Evolutionary conservation across 139 green algal species (phyloP), one percentile per base, ranked within the genome.

Genomic region (Mychonastes homosphaera): DNA sequence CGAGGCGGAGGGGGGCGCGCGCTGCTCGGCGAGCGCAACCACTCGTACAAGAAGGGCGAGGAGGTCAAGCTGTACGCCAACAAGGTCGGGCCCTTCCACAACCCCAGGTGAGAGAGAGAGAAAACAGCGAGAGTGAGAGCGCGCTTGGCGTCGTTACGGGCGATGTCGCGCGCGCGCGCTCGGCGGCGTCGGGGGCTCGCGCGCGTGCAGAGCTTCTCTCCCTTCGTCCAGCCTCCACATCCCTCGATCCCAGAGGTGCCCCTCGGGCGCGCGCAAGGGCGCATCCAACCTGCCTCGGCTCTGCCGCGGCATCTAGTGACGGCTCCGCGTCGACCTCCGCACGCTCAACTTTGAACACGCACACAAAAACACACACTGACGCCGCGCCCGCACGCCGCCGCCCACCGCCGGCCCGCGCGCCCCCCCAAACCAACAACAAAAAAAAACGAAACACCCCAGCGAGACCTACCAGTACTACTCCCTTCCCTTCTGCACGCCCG

Each of bases 381-480:
- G n/a, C n/a, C n/a, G n/a, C n/a, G n/a, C n/a, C n/a, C n/a, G n/a
- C n/a, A n/a, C n/a, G n/a, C n/a, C n/a, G n/a, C n/a, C n/a, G n/a
- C n/a, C n/a, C n/a, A n/a, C n/a, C n/a, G n/a, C n/a, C n/a, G n/a
- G n/a, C n/a, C n/a, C n/a, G n/a, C 12, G 84, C 82, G 6, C 84
- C 84, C 0, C 88, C 79, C 56, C 63, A 74, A 47, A 92, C 88
- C 33, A 79, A 76, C 4, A 84, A 76, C 68, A 79, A 64, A 36
- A 70, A 43, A 19, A n/a, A n/a, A 48, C 9, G 8, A 5, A 48
- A 18, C 26, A 23, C 12, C 50, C 63, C 78, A 89, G 82, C 55
- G 89, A 96, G 64, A 96, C 90, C 6, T 97, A 97, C 68, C 84
- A 95, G 72, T 97, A 95, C 62, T 98, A 94, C 71, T 83, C 82